Conservation (phyloP, 768 basidiomycete genomes). For the Asterophora lycoperdoides region DNA sequence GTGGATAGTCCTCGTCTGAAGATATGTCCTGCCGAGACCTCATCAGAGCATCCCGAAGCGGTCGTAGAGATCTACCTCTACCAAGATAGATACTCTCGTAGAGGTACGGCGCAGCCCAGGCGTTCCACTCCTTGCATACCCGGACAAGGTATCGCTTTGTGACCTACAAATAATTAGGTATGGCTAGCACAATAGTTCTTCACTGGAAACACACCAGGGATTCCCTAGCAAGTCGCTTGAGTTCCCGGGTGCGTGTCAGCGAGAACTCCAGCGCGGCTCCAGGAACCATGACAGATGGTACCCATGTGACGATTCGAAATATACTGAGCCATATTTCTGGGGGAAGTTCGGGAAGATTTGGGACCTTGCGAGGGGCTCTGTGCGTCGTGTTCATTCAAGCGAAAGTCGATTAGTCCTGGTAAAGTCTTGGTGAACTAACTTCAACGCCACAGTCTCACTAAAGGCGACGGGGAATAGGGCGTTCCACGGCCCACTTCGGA, state of each 20-base stretch:
- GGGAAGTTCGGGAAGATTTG: conserved; percentile 19
- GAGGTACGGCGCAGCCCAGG: conserved; percentile 18
- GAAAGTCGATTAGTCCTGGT: no score
- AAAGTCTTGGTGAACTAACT: no score
- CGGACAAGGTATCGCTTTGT: conserved; percentile 22
- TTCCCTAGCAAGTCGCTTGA: conserved; percentile 10
- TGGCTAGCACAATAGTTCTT: not conserved
- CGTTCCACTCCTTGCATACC: conserved; percentile 25
- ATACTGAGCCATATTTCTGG: conserved; percentile 27
- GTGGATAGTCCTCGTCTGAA: not conserved
- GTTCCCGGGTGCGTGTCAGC: conserved; percentile 11
- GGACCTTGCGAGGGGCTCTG: conserved; percentile 6
- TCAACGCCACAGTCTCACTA: no score
- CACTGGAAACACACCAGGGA: conserved; percentile 20
- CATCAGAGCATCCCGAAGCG: conserved; percentile 12
- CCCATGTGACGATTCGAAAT: conserved; percentile 24
- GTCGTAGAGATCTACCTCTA: conserved; percentile 5
- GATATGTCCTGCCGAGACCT: not conserved
- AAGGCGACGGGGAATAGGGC: no score
- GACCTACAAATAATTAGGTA: conserved; percentile 12
- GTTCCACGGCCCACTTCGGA: no score
- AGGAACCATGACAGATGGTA: conserved; percentile 18
- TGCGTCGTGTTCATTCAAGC: conserved; percentile 12
- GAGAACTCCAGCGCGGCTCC: conserved; percentile 11
- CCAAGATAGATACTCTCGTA: conserved; percentile 23